Percentiles rank a stretch among this genome's conserved stretches.
Conservation (phyloP, 345 rosid species). For the Theobroma cacao region DNA sequence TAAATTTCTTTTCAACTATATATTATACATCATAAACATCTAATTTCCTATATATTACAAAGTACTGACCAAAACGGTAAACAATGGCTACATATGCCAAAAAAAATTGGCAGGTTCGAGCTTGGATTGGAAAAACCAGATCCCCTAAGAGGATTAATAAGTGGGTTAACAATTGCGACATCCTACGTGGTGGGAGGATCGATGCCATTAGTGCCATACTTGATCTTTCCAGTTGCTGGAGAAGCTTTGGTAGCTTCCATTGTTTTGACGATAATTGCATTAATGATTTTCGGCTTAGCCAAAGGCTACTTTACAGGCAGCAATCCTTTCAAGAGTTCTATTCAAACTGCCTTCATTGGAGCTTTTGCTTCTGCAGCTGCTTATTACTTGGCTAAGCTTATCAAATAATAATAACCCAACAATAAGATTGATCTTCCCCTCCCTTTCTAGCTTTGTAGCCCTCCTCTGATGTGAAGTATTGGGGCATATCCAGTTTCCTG, state of each 20-base stretch:
- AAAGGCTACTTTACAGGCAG: constrained; percentile 23
- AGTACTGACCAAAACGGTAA: too few species aligned
- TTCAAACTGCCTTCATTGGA: constrained; percentile 33
- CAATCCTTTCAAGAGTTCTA: constrained; percentile 27
- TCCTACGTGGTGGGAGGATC: constrained; percentile 76
- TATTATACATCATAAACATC: too few species aligned
- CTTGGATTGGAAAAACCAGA: constrained; percentile 87
- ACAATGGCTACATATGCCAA: neutral
- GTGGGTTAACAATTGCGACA: constrained; percentile 60
- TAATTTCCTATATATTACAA: too few species aligned
- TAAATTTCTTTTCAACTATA: constrained; percentile 17
- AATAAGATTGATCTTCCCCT: too few species aligned
- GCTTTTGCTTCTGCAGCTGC: constrained; percentile 39
- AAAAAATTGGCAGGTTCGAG: constrained; percentile 56
- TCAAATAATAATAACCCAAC: neutral
- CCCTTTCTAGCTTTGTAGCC: too few species aligned
- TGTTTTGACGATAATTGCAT: constrained; percentile 54
- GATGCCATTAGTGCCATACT: constrained; percentile 74
- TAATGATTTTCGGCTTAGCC: constrained; percentile 35
- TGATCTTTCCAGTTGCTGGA: constrained; percentile 58
- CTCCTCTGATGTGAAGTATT: too few species aligned
- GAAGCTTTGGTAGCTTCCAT: constrained; percentile 73
- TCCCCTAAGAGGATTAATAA: constrained; percentile 75
- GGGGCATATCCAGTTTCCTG: too few species aligned
- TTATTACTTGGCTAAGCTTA: constrained; percentile 27